Evolutionary conservation across 495 filamentous ascomycete genomes (phyloP), one percentile per base, ranked within the genome.

Genomic region (Lichenothelia convexa): DNA sequence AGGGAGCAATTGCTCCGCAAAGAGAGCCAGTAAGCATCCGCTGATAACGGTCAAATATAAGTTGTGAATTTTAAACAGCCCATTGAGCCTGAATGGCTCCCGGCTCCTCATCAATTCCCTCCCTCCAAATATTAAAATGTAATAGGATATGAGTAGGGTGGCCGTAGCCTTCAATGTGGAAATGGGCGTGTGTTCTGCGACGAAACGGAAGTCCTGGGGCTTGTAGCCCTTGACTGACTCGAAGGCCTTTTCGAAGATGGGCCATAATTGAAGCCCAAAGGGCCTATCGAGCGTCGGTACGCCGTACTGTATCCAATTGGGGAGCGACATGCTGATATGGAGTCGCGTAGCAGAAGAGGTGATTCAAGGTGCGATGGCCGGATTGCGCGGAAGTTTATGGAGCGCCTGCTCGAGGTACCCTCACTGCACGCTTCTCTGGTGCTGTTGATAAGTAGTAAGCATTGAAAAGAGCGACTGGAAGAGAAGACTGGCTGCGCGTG

Each of bases 201-300:
- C 55, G 59, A 85, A 81, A 35, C 62, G 58, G 51, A 83, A 80
- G 40, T 81, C 71, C 33, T 78, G 66, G 34, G 79, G 71, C 35
- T 70, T 64, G 52, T 74, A 79, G 43, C 86, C 87, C 36, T 65
- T 67, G 32, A 81, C 68, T 23, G 57, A 51, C 54, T 76, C 72
- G 59, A 77, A 94, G 48, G 67, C 73, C 60, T 80, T 73, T 61
- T 75, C 76, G 70, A 95, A 97, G 60, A 89, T 70, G 41, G 89
- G 87, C 89, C 89, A 97, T 59, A 95, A 59, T 30, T 79, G 62
- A 41, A 94, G 64, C 51, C 86, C 89, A 53, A 97, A 94, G 9
- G 89, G 89, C 46, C 80, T 71, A 55, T 94, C 86, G 45, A 94
- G 64, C 23, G 80, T 81, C 19, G 87, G 87, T 24, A 36, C 32